A percentile compares a stretch with the other conserved stretches of the same genome.
These are phyloP conservation scores for Metschnikowia chrysomelidarum DNA, from an alignment of 805 yeast species.

Conservation along the genomic window DNA sequence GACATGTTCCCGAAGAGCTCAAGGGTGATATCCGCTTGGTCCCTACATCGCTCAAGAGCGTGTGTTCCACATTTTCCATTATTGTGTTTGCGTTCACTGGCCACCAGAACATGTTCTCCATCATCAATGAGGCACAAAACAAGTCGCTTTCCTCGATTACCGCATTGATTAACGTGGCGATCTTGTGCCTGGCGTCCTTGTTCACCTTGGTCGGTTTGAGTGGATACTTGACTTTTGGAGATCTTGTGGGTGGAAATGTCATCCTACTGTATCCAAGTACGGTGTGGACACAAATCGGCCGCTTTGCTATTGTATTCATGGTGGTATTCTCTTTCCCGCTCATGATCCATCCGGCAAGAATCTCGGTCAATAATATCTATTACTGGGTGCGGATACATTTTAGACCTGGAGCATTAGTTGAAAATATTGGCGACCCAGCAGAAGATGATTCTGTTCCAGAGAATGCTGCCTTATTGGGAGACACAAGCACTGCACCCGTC, in stretches of 20 bases:
- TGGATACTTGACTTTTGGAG: constrained; percentile 79
- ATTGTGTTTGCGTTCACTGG: constrained; percentile 93
- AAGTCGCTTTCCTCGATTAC: constrained; percentile 46
- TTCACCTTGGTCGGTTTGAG: constrained; percentile 72
- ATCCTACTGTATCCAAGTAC: constrained; percentile 67
- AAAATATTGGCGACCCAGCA: too few relatives aligned
- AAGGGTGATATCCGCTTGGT: constrained; percentile 29
- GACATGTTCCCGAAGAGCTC: constrained; percentile 45
- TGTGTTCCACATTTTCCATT: constrained; percentile 73
- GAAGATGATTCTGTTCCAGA: too few relatives aligned
- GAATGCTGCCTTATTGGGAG: constrained; percentile 14
- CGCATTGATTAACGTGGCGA: constrained; percentile 49
- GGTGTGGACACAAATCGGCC: constrained; percentile 66
- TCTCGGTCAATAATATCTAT: constrained; percentile 70
- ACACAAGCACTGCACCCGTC: neutral
- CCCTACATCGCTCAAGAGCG: constrained; percentile 43
- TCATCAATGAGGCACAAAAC: constrained; percentile 73
- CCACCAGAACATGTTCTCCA: constrained; percentile 90
- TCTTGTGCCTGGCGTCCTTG: constrained; percentile 55
- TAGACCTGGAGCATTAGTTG: too few relatives aligned
- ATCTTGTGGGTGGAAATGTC: constrained; percentile 64
- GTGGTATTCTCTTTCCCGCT: constrained; percentile 82
- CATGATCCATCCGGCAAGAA: constrained; percentile 87
- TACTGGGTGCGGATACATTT: constrained; percentile 44
- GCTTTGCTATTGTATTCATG: constrained; percentile 73